These are phyloP conservation scores for Komagataella mondaviorum DNA, from an alignment of 805 yeast genomes.

Conservation along the genomic window DNA sequence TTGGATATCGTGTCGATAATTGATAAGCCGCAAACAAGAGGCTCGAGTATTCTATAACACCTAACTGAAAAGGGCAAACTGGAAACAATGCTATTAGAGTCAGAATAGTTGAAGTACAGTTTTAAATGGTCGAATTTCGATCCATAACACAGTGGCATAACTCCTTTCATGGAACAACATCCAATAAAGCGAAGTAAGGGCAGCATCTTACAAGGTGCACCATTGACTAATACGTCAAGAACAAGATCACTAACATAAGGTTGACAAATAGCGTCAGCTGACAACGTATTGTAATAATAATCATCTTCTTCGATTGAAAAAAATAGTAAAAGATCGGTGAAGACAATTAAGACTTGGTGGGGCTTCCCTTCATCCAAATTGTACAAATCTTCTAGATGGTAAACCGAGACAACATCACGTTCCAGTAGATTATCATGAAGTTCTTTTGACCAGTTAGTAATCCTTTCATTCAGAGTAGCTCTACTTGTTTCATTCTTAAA, in stretches of 20 bases:
- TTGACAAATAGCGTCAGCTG: background rate
- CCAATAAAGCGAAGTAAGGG: background rate
- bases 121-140: background rate
- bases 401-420: background rate
- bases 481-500: background rate
- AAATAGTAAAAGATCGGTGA: conserved; percentile 69
- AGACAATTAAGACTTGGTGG: conserved; percentile 45
- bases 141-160: background rate
- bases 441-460: background rate
- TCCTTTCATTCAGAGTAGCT: background rate
- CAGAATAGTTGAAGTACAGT: background rate
- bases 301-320: conserved; percentile 25
- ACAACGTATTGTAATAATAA: background rate
- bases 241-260: background rate
- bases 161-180: background rate
- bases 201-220: background rate
- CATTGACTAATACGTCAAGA: background rate
- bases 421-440: background rate
- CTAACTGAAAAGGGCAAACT: background rate
- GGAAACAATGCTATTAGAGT: background rate
- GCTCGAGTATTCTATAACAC: background rate
- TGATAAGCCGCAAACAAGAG: background rate
- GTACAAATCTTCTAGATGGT: background rate
- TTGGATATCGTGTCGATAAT: conserved; percentile 37
- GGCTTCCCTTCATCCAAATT: background rate